phyloP scores from a whole-genome alignment of 441 rosid genomes.

The Isatis lusitanica region DNA sequence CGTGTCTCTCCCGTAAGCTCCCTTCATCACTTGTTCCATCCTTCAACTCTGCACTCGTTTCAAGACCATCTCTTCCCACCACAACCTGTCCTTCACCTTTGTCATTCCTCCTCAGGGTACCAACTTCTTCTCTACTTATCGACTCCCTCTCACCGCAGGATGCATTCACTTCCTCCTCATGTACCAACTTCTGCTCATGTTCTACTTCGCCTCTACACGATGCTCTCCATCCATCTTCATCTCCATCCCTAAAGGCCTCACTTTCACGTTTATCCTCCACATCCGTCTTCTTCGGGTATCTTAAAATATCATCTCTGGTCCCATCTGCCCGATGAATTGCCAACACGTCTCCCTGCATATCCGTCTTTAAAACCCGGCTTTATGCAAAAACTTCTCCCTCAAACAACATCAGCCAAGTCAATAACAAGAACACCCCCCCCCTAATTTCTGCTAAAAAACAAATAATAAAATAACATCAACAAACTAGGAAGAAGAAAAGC shows the following conservation, averaged over 20 bases:
- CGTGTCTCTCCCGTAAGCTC: not conserved
- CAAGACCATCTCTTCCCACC: constrained; percentile 21
- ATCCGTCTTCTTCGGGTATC: constrained; percentile 31
- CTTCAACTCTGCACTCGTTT: not conserved
- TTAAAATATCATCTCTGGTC: constrained; percentile 13
- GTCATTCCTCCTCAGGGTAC: not conserved
- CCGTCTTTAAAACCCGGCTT: not conserved
- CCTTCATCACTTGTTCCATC: not conserved
- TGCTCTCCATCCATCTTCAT: constrained; percentile 14
- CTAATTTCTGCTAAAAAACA: not conserved
- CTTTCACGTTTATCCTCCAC: not conserved
- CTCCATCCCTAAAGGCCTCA: constrained; percentile 13
- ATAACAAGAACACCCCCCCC: not conserved
- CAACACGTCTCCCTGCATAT: constrained; percentile 36
- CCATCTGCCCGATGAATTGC: constrained; percentile 32
- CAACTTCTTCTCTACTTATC: constrained; percentile 4
- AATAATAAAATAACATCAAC: not conserved
- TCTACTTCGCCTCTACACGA: not conserved
- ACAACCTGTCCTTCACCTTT: not conserved
- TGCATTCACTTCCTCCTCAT: not conserved
- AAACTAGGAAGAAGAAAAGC: not conserved
- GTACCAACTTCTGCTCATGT: not conserved
- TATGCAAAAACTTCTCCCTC: not conserved
- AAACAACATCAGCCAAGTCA: constrained; percentile 25
- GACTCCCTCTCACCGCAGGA: constrained; percentile 12